Conservation (phyloP, 768 basidiomycete species). For the Filobasidium wieringae region DNA sequence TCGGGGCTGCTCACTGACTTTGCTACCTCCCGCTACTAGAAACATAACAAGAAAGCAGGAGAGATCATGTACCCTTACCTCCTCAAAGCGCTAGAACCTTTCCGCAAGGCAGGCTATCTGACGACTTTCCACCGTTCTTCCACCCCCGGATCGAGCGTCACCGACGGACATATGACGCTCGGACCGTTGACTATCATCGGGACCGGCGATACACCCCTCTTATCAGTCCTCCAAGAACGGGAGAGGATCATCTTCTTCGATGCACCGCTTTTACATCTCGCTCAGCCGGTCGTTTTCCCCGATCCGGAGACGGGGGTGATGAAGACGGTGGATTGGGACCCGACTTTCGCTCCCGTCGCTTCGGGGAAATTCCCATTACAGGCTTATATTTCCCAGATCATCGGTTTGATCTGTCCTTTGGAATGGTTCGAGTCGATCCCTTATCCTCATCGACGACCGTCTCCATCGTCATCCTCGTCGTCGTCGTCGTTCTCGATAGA, state of each 20-base stretch:
- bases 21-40: slow-evolving; percentile 8
- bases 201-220: slow-evolving; percentile 21
- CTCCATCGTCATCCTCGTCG: too few relatives aligned
- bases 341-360: slow-evolving; percentile 19
- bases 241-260: slow-evolving; percentile 24
- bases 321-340: slow-evolving; percentile 14
- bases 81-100: slow-evolving; percentile 14
- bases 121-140: slow-evolving; percentile 16
- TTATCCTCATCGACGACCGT: background rate
- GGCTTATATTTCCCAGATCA: background rate
- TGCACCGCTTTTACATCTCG: slow-evolving; percentile 13
- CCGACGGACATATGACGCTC: slow-evolving; percentile 7
- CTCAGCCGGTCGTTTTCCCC: slow-evolving; percentile 7
- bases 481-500: background rate
- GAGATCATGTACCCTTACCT: slow-evolving; percentile 21
- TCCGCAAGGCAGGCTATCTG: slow-evolving; percentile 19
- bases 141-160: slow-evolving; percentile 6
- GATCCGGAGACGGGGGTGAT: slow-evolving; percentile 1
- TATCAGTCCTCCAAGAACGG: slow-evolving; percentile 8
- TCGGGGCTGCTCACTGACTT: too few relatives aligned
- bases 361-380: slow-evolving; percentile 15
- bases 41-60: slow-evolving; percentile 12
- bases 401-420: background rate
- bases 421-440: background rate
- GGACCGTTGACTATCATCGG: slow-evolving; percentile 25